Evolutionary conservation across 2,329 filamentous ascomycete genomes (phyloP), one percentile per base, ranked within the genome.

Genomic region (Hypocrella siamensis): DNA sequence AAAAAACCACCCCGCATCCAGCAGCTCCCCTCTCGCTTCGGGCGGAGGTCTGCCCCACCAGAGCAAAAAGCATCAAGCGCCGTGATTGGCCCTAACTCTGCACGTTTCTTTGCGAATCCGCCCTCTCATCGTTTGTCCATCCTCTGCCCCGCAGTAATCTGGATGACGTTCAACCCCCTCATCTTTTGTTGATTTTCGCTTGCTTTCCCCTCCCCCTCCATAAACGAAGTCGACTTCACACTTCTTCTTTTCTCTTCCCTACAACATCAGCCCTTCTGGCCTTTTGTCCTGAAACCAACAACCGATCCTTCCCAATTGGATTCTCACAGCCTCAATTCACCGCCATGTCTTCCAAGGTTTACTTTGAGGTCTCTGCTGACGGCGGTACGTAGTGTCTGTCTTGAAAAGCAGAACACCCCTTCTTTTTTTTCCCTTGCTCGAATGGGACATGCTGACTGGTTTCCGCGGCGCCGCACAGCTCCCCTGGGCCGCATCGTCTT

Each of bases 401-500:
- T n/a, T n/a, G n/a, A n/a, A n/a, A n/a, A n/a, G n/a, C n/a, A n/a
- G n/a, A n/a, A n/a, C n/a, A n/a, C n/a, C n/a, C n/a, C n/a, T 26
- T 26, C n/a, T 11, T 14, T n/a, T 28, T 28, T 4, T 11, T 11
- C 17, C 18, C 17, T 6, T 10, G 16, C 14, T 14, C 10, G 21
- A 24, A 24, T 24, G 21, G 21, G 8, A 14, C 10, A 14, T 7
- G n/a, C 25, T 11, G 25, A 26, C n/a, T 7, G 10, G 11, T 14
- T 7, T 11, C 25, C 11, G 12, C n/a, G 12, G 8, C 9, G 12
- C 25, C n/a, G 2, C 7, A 14, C 25, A 40, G 38, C 28, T 8
- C 27, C 34, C 18, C 34, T 40, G 22, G 84, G 80, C 51, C 79
- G 79, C 54, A 81, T 96, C 70, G 79, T 73, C 67, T 92, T 93